A percentile compares a stretch with the other conserved stretches of the same genome.
Evolutionary conservation across 1,284 basidiomycete genomes (phyloP).

Genomic region (Sporisorium iseilematis-ciliati): DNA sequence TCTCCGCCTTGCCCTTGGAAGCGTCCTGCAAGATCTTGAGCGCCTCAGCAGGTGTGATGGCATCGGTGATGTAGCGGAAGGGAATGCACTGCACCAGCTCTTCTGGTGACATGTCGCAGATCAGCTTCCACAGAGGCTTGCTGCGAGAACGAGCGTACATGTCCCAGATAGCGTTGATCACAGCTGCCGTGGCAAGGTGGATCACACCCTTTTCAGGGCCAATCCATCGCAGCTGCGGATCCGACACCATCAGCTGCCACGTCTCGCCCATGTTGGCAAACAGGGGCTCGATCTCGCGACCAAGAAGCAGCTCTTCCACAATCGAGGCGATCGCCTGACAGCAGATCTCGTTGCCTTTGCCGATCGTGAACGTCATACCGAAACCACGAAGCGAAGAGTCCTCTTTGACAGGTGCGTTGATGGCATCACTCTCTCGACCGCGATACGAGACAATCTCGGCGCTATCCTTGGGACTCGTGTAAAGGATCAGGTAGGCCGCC

Average conservation of each 20-base stretch:
- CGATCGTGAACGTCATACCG: constrained; percentile 61
- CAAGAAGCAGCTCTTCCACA: constrained; percentile 80
- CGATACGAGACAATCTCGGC: constrained; percentile 45
- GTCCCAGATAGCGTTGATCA: constrained; percentile 77
- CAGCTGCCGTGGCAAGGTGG: constrained; percentile 83
- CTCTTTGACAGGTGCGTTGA: constrained; percentile 53
- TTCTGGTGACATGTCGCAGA: constrained; percentile 83
- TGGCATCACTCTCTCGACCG: constrained; percentile 43
- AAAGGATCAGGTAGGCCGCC: constrained; percentile 85
- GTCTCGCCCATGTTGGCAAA: constrained; percentile 81
- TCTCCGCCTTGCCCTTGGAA: constrained; percentile 80
- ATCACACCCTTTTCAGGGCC: constrained; percentile 90
- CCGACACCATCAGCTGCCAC: constrained; percentile 52
- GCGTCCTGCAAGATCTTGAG: constrained; percentile 83
- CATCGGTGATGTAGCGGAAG: constrained; percentile 90
- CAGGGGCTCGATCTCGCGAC: constrained; percentile 84
- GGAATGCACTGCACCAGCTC: constrained; percentile 86
- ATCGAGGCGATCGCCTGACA: constrained; percentile 55
- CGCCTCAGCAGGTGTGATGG: constrained; percentile 89
- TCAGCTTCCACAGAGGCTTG: constrained; percentile 87
- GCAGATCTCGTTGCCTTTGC: constrained; percentile 77
- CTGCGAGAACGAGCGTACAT: constrained; percentile 81
- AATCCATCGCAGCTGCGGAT: constrained; percentile 59
- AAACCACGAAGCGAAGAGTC: constrained; percentile 74
- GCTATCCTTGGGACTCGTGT: constrained; percentile 73